Evolutionary conservation across 306 rosid genomes (phyloP).

Genomic region (Vigna unguiculata): DNA sequence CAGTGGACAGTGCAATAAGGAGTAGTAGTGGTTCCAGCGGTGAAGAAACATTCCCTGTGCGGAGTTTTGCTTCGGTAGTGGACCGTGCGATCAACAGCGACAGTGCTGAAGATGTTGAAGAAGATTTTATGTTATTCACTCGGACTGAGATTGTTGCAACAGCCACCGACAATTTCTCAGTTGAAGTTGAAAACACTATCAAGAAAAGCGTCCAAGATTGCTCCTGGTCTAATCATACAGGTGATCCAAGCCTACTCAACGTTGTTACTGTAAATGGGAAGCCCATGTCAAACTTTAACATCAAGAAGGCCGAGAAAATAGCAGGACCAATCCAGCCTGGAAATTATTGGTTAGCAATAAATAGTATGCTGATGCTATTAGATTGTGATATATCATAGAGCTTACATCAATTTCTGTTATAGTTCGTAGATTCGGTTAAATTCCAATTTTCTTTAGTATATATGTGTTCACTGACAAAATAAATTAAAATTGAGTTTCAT

Average conservation of each 20-base stretch:
- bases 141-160: too few species aligned
- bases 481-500: conserved; percentile 7
- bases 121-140: too few species aligned
- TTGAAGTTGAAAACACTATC: conserved; percentile 49
- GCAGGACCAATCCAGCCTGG: conserved; percentile 95
- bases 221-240: conserved; percentile 69
- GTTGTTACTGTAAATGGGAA: conserved; percentile 83
- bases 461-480: not conserved
- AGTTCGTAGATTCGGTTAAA: conserved; percentile 32
- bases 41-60: too few species aligned
- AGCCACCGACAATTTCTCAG: too few species aligned
- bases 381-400: too few species aligned
- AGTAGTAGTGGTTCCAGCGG: too few species aligned
- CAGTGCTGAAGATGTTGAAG: too few species aligned
- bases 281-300: conserved; percentile 60
- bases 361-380: too few species aligned
- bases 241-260: conserved; percentile 59
- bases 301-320: conserved; percentile 87
- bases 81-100: too few species aligned
- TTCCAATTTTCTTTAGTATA: conserved; percentile 12
- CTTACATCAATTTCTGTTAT: conserved; percentile 21
- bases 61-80: too few species aligned
- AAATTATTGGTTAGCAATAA: conserved; percentile 87
- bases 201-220: conserved; percentile 88
- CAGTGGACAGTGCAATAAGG: too few species aligned